Evolutionary conservation across 202 grass and related monocot genomes (phyloP), one percentile per base, ranked within the genome.

Genomic region (Dendrocalamus latiflorus): DNA sequence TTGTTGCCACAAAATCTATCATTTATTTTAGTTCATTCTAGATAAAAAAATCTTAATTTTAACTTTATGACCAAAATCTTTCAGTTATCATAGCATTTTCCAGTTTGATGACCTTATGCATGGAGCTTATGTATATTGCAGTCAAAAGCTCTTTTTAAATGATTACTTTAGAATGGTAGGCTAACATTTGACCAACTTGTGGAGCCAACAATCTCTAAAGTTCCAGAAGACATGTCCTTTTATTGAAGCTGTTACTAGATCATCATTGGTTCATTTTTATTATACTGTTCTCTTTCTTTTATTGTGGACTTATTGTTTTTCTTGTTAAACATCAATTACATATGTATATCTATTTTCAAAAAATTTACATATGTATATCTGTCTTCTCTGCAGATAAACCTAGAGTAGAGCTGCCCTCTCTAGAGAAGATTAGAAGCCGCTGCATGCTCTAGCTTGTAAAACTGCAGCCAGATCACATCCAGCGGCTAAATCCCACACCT

Each of bases 101-200:
- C 28, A 38, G 26, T 82, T 65, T 72, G n/a, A 68, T 83, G 50
- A 64, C 20, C 17, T 78, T 70, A 74, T 68, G 68, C 43, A 16
- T 75, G 58, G 9, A 74, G 36, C 20, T 36, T 72, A 34, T 75
- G 30, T 77, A 65, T 92, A 55, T 87, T 91, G 73, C 67, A 98
- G 92, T 92, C 89, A 60, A 90, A 94, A 88, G 54, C 20, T 79
- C 76, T 98, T 90, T 80, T 95, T 5, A 85, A 91, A 72, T 93
- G 89, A 77, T 85, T 95, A 78, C 74, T 98, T 80, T 83, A 84
- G 68, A 91, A 95, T 85, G 93, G 93, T 64, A 95, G 91, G 69
- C 87, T 98, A 78, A 98, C 93, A 85, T 95, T 98, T 75, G 70
- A 90, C 65, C 92, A 98, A 81, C 85, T 98, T 43, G 80, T 95